phyloP scores from a whole-genome alignment of 73 alveolate genomes.

The Blepharisma japonicum region DNA sequence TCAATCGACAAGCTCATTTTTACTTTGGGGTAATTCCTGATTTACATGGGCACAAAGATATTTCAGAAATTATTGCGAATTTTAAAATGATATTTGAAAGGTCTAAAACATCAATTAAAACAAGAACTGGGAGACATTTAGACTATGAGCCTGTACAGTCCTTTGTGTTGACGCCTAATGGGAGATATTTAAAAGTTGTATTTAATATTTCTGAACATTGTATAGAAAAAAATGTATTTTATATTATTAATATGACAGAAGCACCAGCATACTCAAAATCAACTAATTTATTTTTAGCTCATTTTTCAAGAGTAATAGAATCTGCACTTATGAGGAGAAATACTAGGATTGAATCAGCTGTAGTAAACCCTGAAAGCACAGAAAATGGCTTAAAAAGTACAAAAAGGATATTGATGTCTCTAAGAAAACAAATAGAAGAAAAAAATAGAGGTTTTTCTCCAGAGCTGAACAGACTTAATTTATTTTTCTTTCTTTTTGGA shows the following conservation, averaged over 20 bases:
- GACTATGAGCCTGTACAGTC: too few relatives aligned
- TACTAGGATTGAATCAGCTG: neutral
- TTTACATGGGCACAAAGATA: conserved; percentile 1
- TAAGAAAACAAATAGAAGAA: conserved; percentile 3
- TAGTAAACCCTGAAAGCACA: neutral
- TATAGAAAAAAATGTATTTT: conserved; percentile 7
- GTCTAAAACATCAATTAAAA: neutral
- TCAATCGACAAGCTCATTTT: too few relatives aligned
- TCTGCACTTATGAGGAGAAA: too few relatives aligned
- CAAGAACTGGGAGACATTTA: too few relatives aligned
- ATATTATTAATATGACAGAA: conserved; percentile 13
- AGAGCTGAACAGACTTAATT: neutral
- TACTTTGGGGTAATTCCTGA: neutral
- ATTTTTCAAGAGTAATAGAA: neutral
- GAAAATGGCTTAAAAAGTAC: neutral
- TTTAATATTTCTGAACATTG: neutral
- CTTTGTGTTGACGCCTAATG: too few relatives aligned
- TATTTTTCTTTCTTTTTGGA: neutral
- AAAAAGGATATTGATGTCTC: neutral
- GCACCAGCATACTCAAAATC: conserved; percentile 2
- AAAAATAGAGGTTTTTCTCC: neutral
- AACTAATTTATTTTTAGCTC: conserved; percentile 5
- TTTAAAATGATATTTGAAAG: conserved; percentile 22
- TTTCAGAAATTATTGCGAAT: neutral
- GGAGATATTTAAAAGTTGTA: too few relatives aligned